These are phyloP conservation scores for Syncephalis plumigaleata DNA, from an alignment of 371 early-diverging fungal species.

Conservation along the genomic window DNA sequence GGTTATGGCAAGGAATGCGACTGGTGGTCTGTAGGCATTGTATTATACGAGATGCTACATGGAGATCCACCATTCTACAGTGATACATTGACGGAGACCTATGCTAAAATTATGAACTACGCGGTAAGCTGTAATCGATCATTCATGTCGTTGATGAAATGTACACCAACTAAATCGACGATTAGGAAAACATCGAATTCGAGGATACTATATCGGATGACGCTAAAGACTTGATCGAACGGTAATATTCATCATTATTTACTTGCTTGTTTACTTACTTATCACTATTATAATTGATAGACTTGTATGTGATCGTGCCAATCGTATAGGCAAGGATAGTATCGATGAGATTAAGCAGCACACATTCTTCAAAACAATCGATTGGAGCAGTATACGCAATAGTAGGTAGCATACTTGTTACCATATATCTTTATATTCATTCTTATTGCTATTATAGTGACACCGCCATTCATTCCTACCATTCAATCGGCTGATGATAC, in stretches of 20 bases:
- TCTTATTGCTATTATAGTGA: slow-evolving; percentile 12
- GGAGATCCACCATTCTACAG: slow-evolving; percentile 91
- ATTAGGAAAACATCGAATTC: slow-evolving; percentile 35
- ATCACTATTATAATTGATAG: slow-evolving; percentile 14
- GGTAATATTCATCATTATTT: slow-evolving; percentile 20
- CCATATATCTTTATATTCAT: neutral
- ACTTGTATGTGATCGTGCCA: slow-evolving; percentile 50
- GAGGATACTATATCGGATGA: slow-evolving; percentile 43
- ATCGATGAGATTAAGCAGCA: slow-evolving; percentile 61
- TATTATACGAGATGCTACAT: slow-evolving; percentile 92
- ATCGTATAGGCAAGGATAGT: slow-evolving; percentile 52
- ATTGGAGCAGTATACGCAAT: slow-evolving; percentile 42
- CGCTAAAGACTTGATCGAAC: slow-evolving; percentile 62
- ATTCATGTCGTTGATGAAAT: slow-evolving; percentile 32
- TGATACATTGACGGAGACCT: slow-evolving; percentile 66
- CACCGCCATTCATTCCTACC: slow-evolving; percentile 70
- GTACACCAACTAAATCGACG: slow-evolving; percentile 12
- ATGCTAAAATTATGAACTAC: slow-evolving; percentile 65
- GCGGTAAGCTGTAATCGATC: slow-evolving; percentile 32
- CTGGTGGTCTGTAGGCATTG: slow-evolving; percentile 98
- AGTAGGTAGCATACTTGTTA: slow-evolving; percentile 10
- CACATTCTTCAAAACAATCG: slow-evolving; percentile 66
- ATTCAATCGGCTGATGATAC: slow-evolving; percentile 70
- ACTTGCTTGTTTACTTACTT: neutral
- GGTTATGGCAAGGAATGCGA: slow-evolving; percentile 90